A percentile compares a stretch with the other conserved stretches of the same genome.
phyloP scores from a whole-genome alignment of 2,329 filamentous ascomycete species.

The Annulohypoxylon truncatum region DNA sequence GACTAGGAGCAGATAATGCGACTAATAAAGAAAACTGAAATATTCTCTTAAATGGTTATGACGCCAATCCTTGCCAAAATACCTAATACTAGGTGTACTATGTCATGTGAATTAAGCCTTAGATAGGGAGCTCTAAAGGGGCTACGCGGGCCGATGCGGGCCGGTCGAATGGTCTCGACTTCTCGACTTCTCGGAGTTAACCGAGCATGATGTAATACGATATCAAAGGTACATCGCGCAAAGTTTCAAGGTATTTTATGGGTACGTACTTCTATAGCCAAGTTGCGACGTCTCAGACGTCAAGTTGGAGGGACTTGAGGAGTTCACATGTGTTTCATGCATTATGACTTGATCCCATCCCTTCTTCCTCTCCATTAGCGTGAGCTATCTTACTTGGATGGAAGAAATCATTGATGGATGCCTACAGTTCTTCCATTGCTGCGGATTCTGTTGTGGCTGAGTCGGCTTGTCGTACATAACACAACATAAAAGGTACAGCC shows the following conservation, averaged over 20 bases:
- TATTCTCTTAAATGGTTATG: constrained; percentile 22
- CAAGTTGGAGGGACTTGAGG: not conserved
- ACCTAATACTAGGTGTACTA: constrained; percentile 2
- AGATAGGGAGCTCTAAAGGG: not conserved
- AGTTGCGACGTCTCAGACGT: constrained; percentile 26
- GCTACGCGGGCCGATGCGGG: constrained; percentile 16
- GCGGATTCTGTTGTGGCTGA: constrained; percentile 30
- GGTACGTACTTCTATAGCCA: not conserved
- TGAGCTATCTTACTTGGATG: not conserved
- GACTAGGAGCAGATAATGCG: constrained; percentile 42
- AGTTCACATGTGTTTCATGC: constrained; percentile 10
- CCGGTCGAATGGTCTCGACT: not conserved
- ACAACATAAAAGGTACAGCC: not conserved
- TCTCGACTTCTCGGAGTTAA: constrained; percentile 14
- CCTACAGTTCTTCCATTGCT: not conserved
- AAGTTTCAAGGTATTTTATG: not conserved
- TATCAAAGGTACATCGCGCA: not conserved
- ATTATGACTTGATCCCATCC: not conserved
- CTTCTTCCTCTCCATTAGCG: not conserved
- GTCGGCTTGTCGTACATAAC: constrained; percentile 9
- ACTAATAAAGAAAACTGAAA: constrained; percentile 42
- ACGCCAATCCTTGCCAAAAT: constrained; percentile 1
- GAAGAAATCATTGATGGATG: not conserved
- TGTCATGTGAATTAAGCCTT: not conserved
- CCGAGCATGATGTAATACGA: constrained; percentile 29